Base-by-base conservation (phyloP, 179 eudicot genomes). In the Camellia oleifera region DNA sequence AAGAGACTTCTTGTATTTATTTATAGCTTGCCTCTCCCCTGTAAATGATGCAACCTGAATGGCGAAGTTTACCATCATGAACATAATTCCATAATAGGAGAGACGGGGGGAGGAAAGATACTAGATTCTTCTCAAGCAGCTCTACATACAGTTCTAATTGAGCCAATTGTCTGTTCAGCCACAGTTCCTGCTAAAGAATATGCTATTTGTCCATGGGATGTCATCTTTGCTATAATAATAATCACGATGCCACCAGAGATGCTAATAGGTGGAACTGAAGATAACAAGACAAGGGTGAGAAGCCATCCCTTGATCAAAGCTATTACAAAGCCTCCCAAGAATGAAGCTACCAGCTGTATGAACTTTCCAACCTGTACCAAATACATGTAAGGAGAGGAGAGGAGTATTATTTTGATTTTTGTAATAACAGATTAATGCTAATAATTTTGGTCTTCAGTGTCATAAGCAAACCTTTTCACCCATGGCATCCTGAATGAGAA, bases 221-320 rank as follows among this genome's bases (percentile, higher is more conserved):
- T 83, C 62, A 85, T 83, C 85, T 85, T 93, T 40, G 83, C 66
- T 40, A 87, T 15, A 7, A 85, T 17, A 50, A 82, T 18, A 18
- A 85, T 72, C 89, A 88, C 81, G 68, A 81, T n/a, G 13, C 81
- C 87, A 53, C 84, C 84, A 50, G 94, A 72, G 74, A 84, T 63
- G 52, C 83, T 87, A 0, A 88, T 78, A 54, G 84, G 82, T 8
- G 97, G 97, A 69, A 93, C 84, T 42, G 85, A 80, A 72, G 92
- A 81, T 42, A 90, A 13, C 90, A 93, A 61, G 78, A 92, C 93
- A 4, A 93, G 88, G 23, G 97, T 87, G 54, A 93, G 97, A 71
- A 88, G 92, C 95, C 95, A 90, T 15, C 93, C 97, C 78, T 84
- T 90, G 40, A 82, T 73, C 52, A 91, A 88, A 53, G 94, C 95